Conservation (phyloP, 805 yeast genomes). For the Suhomyces faveliae region DNA sequence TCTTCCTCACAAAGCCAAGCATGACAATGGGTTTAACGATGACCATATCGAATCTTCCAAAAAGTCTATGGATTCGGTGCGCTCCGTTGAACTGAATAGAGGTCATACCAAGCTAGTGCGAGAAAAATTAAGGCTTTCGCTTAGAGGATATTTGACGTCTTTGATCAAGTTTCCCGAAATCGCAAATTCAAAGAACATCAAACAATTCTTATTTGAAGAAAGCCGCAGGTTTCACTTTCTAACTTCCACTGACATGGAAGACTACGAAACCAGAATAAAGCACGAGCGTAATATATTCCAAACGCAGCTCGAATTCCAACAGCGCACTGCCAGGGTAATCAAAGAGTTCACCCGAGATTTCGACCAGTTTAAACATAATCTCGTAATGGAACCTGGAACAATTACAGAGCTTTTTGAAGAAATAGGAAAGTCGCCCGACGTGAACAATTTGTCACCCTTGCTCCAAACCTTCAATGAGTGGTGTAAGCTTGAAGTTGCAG, state of each 20-base stretch:
- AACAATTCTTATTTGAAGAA: conserved; percentile 50
- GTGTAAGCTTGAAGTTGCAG: conserved; percentile 79
- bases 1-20: conserved; percentile 54
- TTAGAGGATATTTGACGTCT: conserved; percentile 67
- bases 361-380: conserved; percentile 53
- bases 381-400: conserved; percentile 53
- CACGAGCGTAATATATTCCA: conserved; percentile 58
- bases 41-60: conserved; percentile 12
- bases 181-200: conserved; percentile 49
- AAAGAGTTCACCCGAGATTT: conserved; percentile 54
- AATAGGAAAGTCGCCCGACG: conserved; percentile 51
- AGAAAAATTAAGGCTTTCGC: conserved; percentile 73
- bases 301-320: conserved; percentile 71
- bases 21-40: conserved; percentile 29
- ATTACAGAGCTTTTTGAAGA: conserved; percentile 63
- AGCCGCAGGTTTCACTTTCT: conserved; percentile 31
- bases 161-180: conserved; percentile 56
- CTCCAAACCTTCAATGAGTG: conserved; percentile 73
- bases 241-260: conserved; percentile 46
- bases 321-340: conserved; percentile 60
- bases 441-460: conserved; percentile 63
- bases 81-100: neutral
- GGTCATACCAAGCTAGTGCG: conserved; percentile 44
- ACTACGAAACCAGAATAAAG: conserved; percentile 55
- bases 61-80: conserved; percentile 3